phyloP scores from a whole-genome alignment of 768 basidiomycete species.

The Candolleomyces eurysporus region DNA sequence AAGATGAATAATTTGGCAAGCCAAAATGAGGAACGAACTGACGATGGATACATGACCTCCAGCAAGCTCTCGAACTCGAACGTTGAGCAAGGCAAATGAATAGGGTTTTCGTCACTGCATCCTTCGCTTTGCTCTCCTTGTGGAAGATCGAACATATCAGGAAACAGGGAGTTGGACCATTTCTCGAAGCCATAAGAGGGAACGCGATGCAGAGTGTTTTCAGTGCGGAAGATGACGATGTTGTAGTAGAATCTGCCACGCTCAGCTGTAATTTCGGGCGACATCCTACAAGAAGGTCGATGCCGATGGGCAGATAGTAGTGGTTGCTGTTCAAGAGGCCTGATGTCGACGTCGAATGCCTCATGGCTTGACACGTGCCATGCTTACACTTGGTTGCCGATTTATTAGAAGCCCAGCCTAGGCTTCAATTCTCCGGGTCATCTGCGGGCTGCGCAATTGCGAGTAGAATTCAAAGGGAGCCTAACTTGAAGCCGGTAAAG shows the following conservation, averaged over 20 bases:
- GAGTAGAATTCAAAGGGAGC: too few species aligned
- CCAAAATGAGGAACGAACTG: too few species aligned
- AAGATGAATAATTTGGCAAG: not conserved
- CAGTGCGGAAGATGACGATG: not conserved
- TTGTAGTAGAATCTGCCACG: not conserved
- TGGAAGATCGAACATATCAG: not conserved
- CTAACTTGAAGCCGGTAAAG: too few species aligned
- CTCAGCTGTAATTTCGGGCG: not conserved
- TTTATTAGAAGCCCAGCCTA: too few species aligned
- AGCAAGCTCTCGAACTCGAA: not conserved
- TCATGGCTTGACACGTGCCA: too few species aligned
- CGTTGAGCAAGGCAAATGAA: not conserved
- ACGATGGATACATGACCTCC: slow-evolving; percentile 1
- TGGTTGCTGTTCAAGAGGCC: too few species aligned
- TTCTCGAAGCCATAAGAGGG: not conserved
- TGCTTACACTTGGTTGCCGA: too few species aligned
- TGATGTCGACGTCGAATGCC: too few species aligned
- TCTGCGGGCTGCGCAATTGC: too few species aligned
- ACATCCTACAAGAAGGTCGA: too few species aligned
- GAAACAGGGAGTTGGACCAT: not conserved
- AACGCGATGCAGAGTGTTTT: not conserved
- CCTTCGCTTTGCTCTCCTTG: not conserved
- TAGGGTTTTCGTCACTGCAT: not conserved
- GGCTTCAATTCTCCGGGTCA: too few species aligned
- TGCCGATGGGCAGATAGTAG: too few species aligned